phyloP scores from a whole-genome alignment of 2,329 filamentous ascomycete species.

The Ophiostoma sp. region DNA sequence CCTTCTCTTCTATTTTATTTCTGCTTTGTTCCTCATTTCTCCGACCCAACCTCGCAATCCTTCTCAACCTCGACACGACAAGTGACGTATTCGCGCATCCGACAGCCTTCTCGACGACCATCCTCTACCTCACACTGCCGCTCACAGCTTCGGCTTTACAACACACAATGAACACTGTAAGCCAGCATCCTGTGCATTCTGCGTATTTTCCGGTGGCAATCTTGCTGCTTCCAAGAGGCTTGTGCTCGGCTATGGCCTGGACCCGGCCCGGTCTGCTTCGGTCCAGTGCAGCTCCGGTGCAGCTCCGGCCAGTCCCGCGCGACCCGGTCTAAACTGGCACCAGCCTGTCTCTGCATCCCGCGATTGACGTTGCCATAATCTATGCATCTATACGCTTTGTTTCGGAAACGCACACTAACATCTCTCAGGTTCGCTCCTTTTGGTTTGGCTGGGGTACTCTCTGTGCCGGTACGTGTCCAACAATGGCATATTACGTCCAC shows the following conservation, averaged over 20 bases:
- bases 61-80: not conserved
- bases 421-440: conserved; percentile 24
- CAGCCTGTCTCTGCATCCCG: too few species aligned
- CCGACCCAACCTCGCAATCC: not conserved
- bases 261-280: not conserved
- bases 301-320: not conserved
- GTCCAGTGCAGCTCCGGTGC: not conserved
- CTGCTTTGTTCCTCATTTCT: not conserved
- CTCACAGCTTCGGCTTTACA: not conserved
- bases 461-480: conserved; percentile 61
- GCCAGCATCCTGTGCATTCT: not conserved
- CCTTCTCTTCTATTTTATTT: not conserved
- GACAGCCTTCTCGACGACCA: not conserved
- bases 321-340: not conserved
- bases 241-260: not conserved
- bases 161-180: conserved; percentile 25
- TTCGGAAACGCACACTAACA: not conserved
- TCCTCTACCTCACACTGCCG: not conserved
- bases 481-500: not conserved
- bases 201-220: not conserved
- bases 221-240: not conserved
- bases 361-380: not conserved
- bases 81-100: not conserved
- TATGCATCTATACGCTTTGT: too few species aligned
- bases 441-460: conserved; percentile 79